Conservation (phyloP, 1,139 yeast genomes). For the Candida neerlandica region DNA sequence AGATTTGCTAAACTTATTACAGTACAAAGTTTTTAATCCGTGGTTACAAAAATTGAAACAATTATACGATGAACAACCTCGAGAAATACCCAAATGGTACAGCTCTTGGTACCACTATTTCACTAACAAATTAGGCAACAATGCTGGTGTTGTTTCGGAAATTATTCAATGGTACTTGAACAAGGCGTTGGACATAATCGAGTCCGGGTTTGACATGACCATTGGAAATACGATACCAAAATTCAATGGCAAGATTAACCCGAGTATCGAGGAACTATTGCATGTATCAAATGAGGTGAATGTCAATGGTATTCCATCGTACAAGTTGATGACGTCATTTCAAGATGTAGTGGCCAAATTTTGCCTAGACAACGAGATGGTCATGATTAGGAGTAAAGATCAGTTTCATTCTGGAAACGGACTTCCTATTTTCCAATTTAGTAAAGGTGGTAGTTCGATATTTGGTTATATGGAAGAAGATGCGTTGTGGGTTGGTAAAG, state of each 20-base stretch:
- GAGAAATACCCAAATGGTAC: constrained; percentile 15
- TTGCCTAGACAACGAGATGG: constrained; percentile 31
- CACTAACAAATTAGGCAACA: constrained; percentile 1
- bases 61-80: constrained; percentile 8
- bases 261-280: constrained; percentile 14
- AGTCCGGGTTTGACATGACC: constrained; percentile 12
- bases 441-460: constrained; percentile 12
- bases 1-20: constrained; percentile 21
- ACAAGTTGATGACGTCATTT: constrained; percentile 34
- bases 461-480: constrained; percentile 36
- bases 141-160: background rate
- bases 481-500: constrained; percentile 30
- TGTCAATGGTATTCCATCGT: constrained; percentile 34
- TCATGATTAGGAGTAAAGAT: constrained; percentile 22
- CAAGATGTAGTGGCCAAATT: constrained; percentile 39
- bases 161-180: constrained; percentile 32
- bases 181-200: constrained; percentile 17
- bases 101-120: constrained; percentile 19
- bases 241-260: constrained; percentile 17
- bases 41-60: constrained; percentile 18
- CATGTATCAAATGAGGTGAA: constrained; percentile 5
- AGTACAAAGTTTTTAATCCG: constrained; percentile 36
- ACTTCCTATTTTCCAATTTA: constrained; percentile 25
- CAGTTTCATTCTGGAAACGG: constrained; percentile 25
- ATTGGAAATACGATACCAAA: constrained; percentile 19